Evolutionary conservation across 2,329 filamentous ascomycete species (phyloP), one percentile per base, ranked within the genome.

Genomic region (Penicillium sp.): DNA sequence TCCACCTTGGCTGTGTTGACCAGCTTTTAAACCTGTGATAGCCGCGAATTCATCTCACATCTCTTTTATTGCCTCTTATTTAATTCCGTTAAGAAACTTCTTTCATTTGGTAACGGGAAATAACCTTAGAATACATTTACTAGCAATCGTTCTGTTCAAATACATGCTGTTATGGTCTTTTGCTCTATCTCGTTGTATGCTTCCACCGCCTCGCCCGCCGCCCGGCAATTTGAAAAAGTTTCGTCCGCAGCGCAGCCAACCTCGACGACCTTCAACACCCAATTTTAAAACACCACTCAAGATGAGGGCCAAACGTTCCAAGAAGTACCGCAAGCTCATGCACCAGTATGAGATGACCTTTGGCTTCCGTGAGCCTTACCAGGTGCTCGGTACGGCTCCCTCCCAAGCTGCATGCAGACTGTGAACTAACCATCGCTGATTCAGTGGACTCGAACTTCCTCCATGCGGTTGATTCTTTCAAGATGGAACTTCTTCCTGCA

Each of bases 331-430:
- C 70, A 97, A 97, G 86, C 86, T 97, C 68, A 95, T 99, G 87
- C 88, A 91, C 76, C 88, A 93, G 71, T 96, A 92, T 82, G 86
- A 87, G 70, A 83, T 93, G 73, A 87, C 86, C 56, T 97, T 96
- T 71, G 88, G 89, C 56, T 97, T 97, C 74, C 90, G 92, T 64
- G 90, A 94, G 76, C 92, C 94, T 10, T 97, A 97, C 77, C 94
- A 97, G 77, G 88, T 96, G 48, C 79, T 96, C 39, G 80, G 86
- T 88, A 77, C 54, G 78, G 29, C 51, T 55, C 42, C 47, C 28
- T 56, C 48, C 49, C 50, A 43, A 50, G 37, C 29, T 52, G 33
- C 9, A 33, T 36, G 44, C 26, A 44, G 37, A 16, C 18, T 37
- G 28, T 48, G 58, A 64, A 40, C 67, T 56, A 51, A 59, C 49